Percentiles rank a stretch among this genome's conserved stretches.
Conservation (phyloP, 2,329 filamentous ascomycete species). For the Pyrenophora seminiperda region DNA sequence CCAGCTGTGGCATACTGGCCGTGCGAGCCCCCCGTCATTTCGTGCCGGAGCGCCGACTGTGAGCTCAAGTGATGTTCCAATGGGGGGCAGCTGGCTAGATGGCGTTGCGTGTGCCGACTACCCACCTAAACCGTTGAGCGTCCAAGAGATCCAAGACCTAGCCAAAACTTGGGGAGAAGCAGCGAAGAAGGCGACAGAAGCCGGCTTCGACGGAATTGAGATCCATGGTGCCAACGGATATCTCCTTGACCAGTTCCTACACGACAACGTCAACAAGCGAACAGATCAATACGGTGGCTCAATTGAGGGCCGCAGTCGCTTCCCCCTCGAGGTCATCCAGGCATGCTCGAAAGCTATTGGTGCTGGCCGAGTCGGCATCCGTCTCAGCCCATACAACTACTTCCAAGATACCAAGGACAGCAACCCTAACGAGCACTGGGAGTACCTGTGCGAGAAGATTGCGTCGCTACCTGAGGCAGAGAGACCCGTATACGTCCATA, state of each 20-base stretch:
- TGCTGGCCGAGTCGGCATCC: slow-evolving; percentile 40
- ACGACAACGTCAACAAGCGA: slow-evolving; percentile 56
- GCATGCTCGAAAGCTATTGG: slow-evolving; percentile 43
- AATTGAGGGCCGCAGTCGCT: slow-evolving; percentile 59
- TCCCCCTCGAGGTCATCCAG: slow-evolving; percentile 60
- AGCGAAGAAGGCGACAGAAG: slow-evolving; percentile 45
- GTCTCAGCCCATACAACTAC: slow-evolving; percentile 45
- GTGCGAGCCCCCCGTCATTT: slow-evolving; percentile 49
- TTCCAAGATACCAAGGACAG: slow-evolving; percentile 52
- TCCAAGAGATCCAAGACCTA: slow-evolving; percentile 48
- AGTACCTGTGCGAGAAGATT: slow-evolving; percentile 52
- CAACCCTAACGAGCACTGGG: slow-evolving; percentile 54
- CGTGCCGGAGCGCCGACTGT: slow-evolving; percentile 45
- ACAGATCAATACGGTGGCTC: slow-evolving; percentile 59
- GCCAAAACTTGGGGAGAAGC: slow-evolving; percentile 49
- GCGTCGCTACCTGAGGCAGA: slow-evolving; percentile 37
- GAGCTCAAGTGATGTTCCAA: slow-evolving; percentile 50
- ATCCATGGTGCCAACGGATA: slow-evolving; percentile 52
- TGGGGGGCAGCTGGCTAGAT: slow-evolving; percentile 50
- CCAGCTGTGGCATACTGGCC: slow-evolving; percentile 56
- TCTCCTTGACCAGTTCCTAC: slow-evolving; percentile 59
- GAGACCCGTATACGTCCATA: slow-evolving; percentile 43
- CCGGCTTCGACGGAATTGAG: slow-evolving; percentile 50
- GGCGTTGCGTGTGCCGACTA: slow-evolving; percentile 45
- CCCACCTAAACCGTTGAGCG: slow-evolving; percentile 43